A percentile compares a stretch with the other conserved stretches of the same genome.
phyloP scores from a whole-genome alignment of 805 yeast species.

The Candida taoyuanica region DNA sequence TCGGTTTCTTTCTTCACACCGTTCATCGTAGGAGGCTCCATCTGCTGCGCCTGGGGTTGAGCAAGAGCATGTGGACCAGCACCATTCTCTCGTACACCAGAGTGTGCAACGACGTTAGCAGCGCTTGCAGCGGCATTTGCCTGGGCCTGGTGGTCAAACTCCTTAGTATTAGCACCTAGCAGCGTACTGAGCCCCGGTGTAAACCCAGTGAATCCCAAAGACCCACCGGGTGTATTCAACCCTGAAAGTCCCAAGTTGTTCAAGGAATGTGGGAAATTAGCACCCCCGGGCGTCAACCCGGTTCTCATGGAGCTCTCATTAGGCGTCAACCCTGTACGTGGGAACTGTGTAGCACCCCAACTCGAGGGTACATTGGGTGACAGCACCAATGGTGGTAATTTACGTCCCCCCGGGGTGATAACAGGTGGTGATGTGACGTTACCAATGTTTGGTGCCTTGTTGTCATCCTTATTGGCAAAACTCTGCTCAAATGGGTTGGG shows the following conservation, averaged over 20 bases:
- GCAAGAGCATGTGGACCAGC: not conserved
- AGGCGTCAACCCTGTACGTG: slow-evolving; percentile 63
- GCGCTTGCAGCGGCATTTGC: slow-evolving; percentile 5
- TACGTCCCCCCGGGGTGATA: slow-evolving; percentile 54
- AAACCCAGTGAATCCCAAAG: slow-evolving; percentile 21
- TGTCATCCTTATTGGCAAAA: slow-evolving; percentile 63
- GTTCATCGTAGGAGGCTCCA: not conserved
- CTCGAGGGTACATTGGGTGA: slow-evolving; percentile 25
- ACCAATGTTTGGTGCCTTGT: slow-evolving; percentile 25
- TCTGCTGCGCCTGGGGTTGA: not conserved
- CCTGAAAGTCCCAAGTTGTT: slow-evolving; percentile 29
- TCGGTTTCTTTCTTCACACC: not conserved
- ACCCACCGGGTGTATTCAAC: slow-evolving; percentile 22
- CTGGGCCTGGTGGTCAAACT: slow-evolving; percentile 17
- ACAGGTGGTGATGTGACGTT: slow-evolving; percentile 41
- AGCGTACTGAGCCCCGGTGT: slow-evolving; percentile 35
- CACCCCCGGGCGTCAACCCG: slow-evolving; percentile 68
- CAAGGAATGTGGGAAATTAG: slow-evolving; percentile 35
- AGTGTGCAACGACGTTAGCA: not conserved
- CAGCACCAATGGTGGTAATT: slow-evolving; percentile 43
- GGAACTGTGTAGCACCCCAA: slow-evolving; percentile 24
- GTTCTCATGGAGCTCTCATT: slow-evolving; percentile 69
- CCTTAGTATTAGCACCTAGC: slow-evolving; percentile 19
- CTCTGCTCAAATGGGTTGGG: slow-evolving; percentile 95
- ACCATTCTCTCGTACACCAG: slow-evolving; percentile 5